Conservation (phyloP, 2,329 filamentous ascomycete species). For the Stachybotrys elegans region DNA sequence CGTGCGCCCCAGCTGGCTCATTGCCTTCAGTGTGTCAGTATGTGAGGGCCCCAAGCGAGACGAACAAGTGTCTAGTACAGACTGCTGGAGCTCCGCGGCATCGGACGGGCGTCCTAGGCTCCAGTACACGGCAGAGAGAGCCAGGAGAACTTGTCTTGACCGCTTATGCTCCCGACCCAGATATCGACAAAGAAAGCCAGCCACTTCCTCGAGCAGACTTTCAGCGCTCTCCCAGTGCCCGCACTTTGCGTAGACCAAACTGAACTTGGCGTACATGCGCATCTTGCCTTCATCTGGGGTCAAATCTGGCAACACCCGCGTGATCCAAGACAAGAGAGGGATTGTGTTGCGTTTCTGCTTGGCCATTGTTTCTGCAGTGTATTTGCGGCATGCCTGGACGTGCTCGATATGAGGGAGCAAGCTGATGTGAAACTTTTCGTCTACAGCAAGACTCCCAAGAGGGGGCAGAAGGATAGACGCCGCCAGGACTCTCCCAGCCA, state of each 20-base stretch:
- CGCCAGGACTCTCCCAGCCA: slow-evolving; percentile 1
- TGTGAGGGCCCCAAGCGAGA: background rate
- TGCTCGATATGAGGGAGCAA: slow-evolving; percentile 6
- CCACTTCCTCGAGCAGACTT: background rate
- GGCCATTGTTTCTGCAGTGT: no score
- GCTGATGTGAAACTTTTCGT: slow-evolving; percentile 5
- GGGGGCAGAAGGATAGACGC: slow-evolving; percentile 6
- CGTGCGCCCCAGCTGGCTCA: slow-evolving; percentile 2
- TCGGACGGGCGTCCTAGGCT: background rate
- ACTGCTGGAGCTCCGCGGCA: background rate
- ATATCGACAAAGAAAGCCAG: background rate
- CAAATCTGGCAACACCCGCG: background rate
- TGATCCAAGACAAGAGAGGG: background rate
- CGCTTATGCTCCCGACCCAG: background rate
- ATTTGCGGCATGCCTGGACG: slow-evolving; percentile 1
- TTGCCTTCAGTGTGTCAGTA: slow-evolving; percentile 1
- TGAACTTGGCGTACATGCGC: slow-evolving; percentile 5
- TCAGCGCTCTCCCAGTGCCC: background rate
- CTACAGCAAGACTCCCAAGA: background rate
- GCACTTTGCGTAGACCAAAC: slow-evolving; percentile 1
- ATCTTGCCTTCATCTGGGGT: background rate
- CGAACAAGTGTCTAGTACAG: background rate
- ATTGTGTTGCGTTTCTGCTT: no score
- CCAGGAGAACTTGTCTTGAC: background rate
- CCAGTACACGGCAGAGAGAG: background rate